Percentiles rank a stretch among this genome's conserved stretches.
Conservation (phyloP, 176 grass and related monocot genomes). For the Carex littledalei region DNA sequence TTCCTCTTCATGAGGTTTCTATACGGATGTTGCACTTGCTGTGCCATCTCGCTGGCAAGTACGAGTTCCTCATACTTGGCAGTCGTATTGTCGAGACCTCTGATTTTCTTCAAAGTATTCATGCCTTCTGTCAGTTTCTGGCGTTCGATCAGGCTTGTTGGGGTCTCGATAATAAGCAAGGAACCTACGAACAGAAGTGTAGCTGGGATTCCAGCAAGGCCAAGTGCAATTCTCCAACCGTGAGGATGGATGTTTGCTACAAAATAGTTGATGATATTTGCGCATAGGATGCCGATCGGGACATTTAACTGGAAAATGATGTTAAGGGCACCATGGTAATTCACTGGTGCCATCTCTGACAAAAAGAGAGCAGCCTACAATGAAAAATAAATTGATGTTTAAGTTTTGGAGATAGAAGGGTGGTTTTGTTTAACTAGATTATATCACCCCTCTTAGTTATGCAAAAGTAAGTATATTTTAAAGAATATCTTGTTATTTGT, state of each 20-base stretch:
- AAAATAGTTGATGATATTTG: constrained; percentile 58
- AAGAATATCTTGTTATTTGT: background rate
- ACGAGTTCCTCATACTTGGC: constrained; percentile 46
- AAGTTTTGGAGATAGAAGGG: background rate
- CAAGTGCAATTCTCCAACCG: constrained; percentile 52
- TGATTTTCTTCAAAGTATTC: constrained; percentile 33
- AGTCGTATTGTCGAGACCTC: constrained; percentile 28
- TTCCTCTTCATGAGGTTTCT: constrained; percentile 23
- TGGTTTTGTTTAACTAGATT: background rate
- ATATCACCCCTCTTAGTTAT: background rate
- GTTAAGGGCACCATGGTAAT: constrained; percentile 57
- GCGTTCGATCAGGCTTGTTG: constrained; percentile 56
- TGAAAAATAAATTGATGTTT: background rate
- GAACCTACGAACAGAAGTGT: constrained; percentile 32
- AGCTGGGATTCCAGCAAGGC: constrained; percentile 37
- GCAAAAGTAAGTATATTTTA: background rate
- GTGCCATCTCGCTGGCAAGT: constrained; percentile 25
- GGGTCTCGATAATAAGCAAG: constrained; percentile 50
- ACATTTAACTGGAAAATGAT: constrained; percentile 75
- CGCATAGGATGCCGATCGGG: constrained; percentile 52
- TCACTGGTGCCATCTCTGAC: constrained; percentile 51
- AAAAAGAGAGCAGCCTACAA: constrained; percentile 58
- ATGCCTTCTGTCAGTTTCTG: constrained; percentile 2
- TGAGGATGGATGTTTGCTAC: constrained; percentile 23
- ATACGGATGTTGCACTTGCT: constrained; percentile 34